Evolutionary conservation across 139 green algal genomes (phyloP), one percentile per base, ranked within the genome.

Genomic region (Chlorella sp.): DNA sequence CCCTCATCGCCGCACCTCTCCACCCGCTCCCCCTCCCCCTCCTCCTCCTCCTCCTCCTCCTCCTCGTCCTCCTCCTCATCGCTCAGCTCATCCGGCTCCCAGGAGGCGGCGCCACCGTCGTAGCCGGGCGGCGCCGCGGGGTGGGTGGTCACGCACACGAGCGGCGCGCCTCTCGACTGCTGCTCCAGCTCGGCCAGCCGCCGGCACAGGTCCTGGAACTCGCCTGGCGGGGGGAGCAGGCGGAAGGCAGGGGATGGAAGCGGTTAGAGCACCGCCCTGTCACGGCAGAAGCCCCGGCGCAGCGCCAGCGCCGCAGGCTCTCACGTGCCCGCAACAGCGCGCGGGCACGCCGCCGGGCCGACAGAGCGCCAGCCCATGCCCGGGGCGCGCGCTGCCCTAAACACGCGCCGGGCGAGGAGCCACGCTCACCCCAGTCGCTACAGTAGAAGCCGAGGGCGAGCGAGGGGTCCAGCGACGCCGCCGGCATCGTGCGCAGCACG

Each of bases 401-500:
- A 63, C 53, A 14, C 19, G n/a, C 53, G 19, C 19, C 17, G 36
- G 14, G 8, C 43, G 7, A 27, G 33, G 11, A 29, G 25, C 31
- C 58, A 8, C 43, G 60, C 31, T 60, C 65, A 89, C 83, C 84
- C 67, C 73, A 19, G 9, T 46, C 59, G 48, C 51, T 45, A 79
- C 89, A 95, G 80, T 91, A 90, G 83, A 97, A 97, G 36, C 91
- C 94, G 56, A 97, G 88, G 0, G 93, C 91, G 11, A 97, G 80
- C 8, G 93, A 97, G 5, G 94, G 91, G 81, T 97, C 92, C 14
- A 97, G 89, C 23, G 74, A 64, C 19, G 76, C 45, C 12, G 90
- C 62, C 0, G 88, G 81, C 87, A 97, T 93, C 45, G 87, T 60
- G 50, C 87, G 84, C 29, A 88, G 70, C 19, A 42, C 36, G 25